Percentiles rank a stretch among this genome's conserved stretches.
Conservation (phyloP, 2,329 filamentous ascomycete genomes). For the Aspergillus proliferans region DNA sequence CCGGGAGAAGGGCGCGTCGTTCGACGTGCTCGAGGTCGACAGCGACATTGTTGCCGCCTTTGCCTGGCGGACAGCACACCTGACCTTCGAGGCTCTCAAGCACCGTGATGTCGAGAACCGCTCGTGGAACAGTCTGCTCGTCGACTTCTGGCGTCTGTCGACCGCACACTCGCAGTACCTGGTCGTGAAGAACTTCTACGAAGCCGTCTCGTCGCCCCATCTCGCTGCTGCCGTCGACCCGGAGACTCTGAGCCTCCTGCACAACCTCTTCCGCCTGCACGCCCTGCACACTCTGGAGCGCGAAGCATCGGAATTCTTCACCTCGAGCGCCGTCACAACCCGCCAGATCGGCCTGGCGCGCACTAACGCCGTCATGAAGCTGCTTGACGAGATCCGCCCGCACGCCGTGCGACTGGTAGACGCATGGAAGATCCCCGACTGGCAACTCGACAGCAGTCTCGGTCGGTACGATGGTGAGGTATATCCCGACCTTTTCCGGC, state of each 20-base stretch:
- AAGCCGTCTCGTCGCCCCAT: constrained; percentile 53
- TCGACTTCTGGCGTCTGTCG: constrained; percentile 70
- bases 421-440: constrained; percentile 70
- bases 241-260: constrained; percentile 53
- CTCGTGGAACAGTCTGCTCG: constrained; percentile 69
- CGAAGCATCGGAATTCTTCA: constrained; percentile 67
- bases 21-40: constrained; percentile 66
- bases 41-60: constrained; percentile 67
- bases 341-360: constrained; percentile 66
- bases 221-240: constrained; percentile 51
- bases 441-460: constrained; percentile 66
- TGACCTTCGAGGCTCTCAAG: constrained; percentile 69
- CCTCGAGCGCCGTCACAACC: constrained; percentile 61
- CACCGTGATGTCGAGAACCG: constrained; percentile 69
- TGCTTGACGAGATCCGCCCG: constrained; percentile 65
- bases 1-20: constrained; percentile 64
- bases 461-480: constrained; percentile 68
- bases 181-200: constrained; percentile 74
- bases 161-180: constrained; percentile 73
- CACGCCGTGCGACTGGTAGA: constrained; percentile 68
- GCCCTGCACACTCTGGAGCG: constrained; percentile 61
- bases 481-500: constrained; percentile 69
- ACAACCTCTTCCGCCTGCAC: constrained; percentile 62
- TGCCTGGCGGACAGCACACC: constrained; percentile 66
- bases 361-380: constrained; percentile 60